phyloP scores from a whole-genome alignment of 345 rosid species.

The Eucalyptus shirleyi region DNA sequence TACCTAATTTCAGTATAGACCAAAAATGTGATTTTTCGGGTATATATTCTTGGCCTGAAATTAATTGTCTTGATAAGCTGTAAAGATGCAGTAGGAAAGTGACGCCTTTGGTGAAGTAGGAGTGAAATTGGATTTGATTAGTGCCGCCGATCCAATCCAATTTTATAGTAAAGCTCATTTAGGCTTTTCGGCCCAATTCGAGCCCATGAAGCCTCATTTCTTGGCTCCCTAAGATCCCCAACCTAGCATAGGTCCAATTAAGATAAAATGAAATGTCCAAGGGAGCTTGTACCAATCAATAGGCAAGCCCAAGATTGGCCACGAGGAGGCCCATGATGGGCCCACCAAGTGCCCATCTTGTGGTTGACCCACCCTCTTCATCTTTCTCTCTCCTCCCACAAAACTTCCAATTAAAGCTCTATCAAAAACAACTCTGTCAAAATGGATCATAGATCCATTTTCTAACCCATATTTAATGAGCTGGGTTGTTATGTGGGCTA shows the following conservation, averaged over 20 bases:
- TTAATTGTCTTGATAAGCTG: background rate
- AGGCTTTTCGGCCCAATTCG: background rate
- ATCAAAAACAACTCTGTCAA: too few species aligned
- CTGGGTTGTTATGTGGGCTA: too few species aligned
- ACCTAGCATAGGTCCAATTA: background rate
- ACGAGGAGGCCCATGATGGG: background rate
- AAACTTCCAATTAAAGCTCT: too few species aligned
- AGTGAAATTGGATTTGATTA: background rate
- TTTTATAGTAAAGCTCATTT: background rate
- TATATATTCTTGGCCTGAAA: background rate
- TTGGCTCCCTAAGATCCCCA: background rate
- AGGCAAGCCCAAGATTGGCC: background rate
- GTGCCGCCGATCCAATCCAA: background rate
- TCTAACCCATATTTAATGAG: too few species aligned
- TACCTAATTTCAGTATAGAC: background rate
- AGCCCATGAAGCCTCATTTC: background rate
- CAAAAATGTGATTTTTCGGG: background rate
- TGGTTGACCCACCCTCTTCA: background rate
- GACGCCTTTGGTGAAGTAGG: background rate
- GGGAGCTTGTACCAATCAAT: background rate
- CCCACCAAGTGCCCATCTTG: background rate
- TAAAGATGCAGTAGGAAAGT: background rate
- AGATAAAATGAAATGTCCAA: background rate
- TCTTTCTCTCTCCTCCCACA: background rate
- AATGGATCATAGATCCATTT: too few species aligned